Evolutionary conservation across 108 stramenopile species (phyloP).

Genomic region (Schizochytrium sp.): DNA sequence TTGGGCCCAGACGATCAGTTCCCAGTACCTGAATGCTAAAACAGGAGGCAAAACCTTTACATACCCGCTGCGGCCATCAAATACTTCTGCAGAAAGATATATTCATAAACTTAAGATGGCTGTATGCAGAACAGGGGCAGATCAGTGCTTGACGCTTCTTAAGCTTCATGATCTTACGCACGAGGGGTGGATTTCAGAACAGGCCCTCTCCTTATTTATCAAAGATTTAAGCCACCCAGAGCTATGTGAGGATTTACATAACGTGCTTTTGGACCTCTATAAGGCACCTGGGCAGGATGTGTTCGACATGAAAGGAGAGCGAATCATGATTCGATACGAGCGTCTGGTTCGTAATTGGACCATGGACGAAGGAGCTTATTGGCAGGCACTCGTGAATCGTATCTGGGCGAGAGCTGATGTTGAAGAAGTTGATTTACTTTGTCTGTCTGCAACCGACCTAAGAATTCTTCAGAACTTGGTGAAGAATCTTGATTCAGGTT

Average conservation of each 20-base stretch:
- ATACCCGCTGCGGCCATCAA: not conserved
- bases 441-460: not conserved
- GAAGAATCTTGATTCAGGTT: constrained; percentile 1
- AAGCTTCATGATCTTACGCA: not conserved
- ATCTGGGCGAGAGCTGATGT: not conserved
- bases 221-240: not conserved
- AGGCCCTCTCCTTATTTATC: not conserved
- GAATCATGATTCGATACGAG: not conserved
- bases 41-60: not conserved
- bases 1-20: not conserved
- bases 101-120: not conserved
- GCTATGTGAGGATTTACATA: not conserved
- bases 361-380: not conserved
- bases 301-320: not conserved
- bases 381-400: not conserved
- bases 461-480: not conserved
- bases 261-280: not conserved
- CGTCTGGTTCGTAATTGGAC: constrained; percentile 46
- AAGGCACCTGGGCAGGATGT: not conserved
- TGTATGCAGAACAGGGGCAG: not conserved
- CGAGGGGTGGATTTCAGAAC: not conserved
- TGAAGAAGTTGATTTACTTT: constrained; percentile 6
- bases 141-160: not conserved
- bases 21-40: not conserved
- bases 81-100: not conserved